Evolutionary conservation across 371 early-diverging fungal genomes (phyloP).

Genomic region (Parasitella parasitica): DNA sequence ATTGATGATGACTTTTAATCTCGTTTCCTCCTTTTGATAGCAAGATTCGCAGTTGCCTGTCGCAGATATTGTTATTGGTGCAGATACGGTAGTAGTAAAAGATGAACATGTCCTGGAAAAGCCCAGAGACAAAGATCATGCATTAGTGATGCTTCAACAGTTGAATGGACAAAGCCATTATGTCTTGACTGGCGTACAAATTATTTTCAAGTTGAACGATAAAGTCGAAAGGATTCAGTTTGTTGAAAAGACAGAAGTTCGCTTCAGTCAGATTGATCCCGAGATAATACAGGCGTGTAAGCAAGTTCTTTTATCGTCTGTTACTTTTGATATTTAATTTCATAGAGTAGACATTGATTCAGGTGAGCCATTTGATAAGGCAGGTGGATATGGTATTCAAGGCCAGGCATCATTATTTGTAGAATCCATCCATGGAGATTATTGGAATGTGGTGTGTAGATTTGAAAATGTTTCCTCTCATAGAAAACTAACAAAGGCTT

Average conservation of each 20-base stretch:
- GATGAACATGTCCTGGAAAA: conserved; percentile 61
- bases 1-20: background rate
- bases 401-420: conserved; percentile 73
- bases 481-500: background rate
- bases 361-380: conserved; percentile 70
- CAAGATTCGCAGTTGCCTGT: conserved; percentile 28
- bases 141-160: conserved; percentile 55
- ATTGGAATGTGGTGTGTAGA: conserved; percentile 67
- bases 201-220: conserved; percentile 33
- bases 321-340: background rate
- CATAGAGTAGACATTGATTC: conserved; percentile 34
- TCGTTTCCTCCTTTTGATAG: conserved; percentile 6
- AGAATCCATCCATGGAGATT: conserved; percentile 74
- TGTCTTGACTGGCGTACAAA: conserved; percentile 67
- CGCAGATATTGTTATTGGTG: conserved; percentile 71
- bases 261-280: conserved; percentile 44
- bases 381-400: conserved; percentile 88
- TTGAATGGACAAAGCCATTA: conserved; percentile 60
- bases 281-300: conserved; percentile 69
- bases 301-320: background rate
- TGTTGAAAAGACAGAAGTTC: conserved; percentile 53
- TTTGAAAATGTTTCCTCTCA: background rate
- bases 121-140: conserved; percentile 53
- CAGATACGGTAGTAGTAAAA: conserved; percentile 79
- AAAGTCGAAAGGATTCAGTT: conserved; percentile 29